phyloP scores from a whole-genome alignment of 2,329 filamentous ascomycete genomes.

The Emmonsia crescens region DNA sequence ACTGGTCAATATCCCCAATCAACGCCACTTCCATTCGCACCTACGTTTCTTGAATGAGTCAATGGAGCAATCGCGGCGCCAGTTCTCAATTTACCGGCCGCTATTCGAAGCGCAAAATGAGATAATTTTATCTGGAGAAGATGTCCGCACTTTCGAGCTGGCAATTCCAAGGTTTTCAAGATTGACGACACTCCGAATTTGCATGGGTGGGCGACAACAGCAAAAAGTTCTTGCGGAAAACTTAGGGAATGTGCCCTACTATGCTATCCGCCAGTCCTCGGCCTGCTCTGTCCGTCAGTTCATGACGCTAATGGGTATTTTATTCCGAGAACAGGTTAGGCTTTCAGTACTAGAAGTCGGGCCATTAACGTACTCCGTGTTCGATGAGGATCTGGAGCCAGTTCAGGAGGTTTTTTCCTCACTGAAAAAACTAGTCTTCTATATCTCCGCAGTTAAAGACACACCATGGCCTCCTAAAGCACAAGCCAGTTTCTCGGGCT shows the following conservation, averaged over 20 bases:
- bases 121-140: not conserved
- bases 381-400: conserved; percentile 1
- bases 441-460: not conserved
- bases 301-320: conserved; percentile 1
- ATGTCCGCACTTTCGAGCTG: not conserved
- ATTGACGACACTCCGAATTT: not conserved
- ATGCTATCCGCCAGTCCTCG: conserved; percentile 1
- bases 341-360: conserved; percentile 1
- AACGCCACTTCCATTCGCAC: not conserved
- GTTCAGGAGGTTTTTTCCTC: not conserved
- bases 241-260: not conserved
- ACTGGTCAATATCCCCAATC: not conserved
- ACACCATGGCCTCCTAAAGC: not conserved
- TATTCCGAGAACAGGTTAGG: not conserved
- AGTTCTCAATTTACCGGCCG: not conserved
- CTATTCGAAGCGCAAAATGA: not conserved
- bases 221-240: not conserved
- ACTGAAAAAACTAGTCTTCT: not conserved
- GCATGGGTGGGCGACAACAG: not conserved
- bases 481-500: not conserved
- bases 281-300: conserved; percentile 2
- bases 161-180: not conserved
- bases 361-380: not conserved
- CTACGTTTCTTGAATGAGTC: not conserved
- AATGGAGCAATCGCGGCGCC: not conserved